Evolutionary conservation across 352 stramenopile genomes (phyloP).

Genomic region (Phytophthora kernoviae): DNA sequence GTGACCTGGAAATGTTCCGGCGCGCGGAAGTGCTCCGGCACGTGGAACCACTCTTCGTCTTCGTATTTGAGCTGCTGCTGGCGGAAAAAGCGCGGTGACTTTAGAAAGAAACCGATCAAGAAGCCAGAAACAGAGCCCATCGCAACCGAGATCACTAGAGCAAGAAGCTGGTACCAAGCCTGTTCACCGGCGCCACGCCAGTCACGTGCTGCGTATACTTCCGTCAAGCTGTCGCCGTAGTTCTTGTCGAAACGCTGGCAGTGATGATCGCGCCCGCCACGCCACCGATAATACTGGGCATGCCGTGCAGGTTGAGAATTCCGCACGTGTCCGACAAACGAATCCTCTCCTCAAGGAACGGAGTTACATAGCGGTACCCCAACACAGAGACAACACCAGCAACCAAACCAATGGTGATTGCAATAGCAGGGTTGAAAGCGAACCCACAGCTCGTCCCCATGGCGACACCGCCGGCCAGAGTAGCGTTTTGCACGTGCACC

Average conservation of each 20-base stretch:
- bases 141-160: conserved; percentile 47
- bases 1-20: conserved; percentile 20
- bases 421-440: conserved; percentile 61
- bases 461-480: conserved; percentile 80
- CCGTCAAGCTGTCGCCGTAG: conserved; percentile 51
- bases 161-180: conserved; percentile 66
- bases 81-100: conserved; percentile 43
- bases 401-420: conserved; percentile 57
- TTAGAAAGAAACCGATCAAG: conserved; percentile 42
- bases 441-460: conserved; percentile 81
- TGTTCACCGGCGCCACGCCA: conserved; percentile 51
- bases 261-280: conserved; percentile 60
- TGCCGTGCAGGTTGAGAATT: conserved; percentile 84
- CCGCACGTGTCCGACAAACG: conserved; percentile 58
- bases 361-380: conserved; percentile 53
- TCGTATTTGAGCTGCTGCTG: conserved; percentile 70
- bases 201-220: conserved; percentile 51
- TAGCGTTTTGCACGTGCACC: conserved; percentile 87
- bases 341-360: conserved; percentile 42
- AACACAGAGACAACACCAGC: conserved; percentile 52
- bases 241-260: conserved; percentile 49
- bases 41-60: conserved; percentile 73
- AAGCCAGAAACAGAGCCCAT: conserved; percentile 42
- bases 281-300: conserved; percentile 68
- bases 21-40: conserved; percentile 45